phyloP scores from a whole-genome alignment of 257 asterid genomes.

The Galeopsis tetrahit region DNA sequence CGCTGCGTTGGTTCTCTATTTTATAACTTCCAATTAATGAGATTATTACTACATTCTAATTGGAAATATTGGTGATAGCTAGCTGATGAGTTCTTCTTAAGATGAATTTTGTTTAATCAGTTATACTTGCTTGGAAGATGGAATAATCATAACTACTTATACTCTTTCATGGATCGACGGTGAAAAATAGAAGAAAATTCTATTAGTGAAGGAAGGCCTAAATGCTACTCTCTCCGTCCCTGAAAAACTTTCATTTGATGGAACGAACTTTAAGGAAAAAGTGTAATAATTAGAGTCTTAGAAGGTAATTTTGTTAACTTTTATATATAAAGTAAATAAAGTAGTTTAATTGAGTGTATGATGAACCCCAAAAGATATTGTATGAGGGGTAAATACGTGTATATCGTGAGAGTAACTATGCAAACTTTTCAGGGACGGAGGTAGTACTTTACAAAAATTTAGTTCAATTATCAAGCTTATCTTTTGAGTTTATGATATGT shows the following conservation, averaged over 20 bases:
- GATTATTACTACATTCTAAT: constrained; percentile 10
- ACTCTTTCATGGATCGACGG: constrained; percentile 8
- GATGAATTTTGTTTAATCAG: background rate
- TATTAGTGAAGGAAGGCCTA: constrained; percentile 1
- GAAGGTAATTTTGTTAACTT: too few species aligned
- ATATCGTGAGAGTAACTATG: too few species aligned
- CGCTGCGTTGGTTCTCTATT: background rate
- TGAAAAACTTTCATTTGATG: too few species aligned
- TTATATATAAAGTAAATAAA: too few species aligned
- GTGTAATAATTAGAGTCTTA: too few species aligned
- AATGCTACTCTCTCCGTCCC: too few species aligned
- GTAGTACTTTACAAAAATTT: background rate
- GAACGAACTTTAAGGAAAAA: too few species aligned
- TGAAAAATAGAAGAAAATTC: background rate
- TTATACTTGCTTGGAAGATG: constrained; percentile 23
- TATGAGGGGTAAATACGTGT: too few species aligned
- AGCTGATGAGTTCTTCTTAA: background rate
- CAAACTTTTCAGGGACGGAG: too few species aligned
- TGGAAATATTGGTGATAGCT: constrained; percentile 10
- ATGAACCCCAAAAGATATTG: too few species aligned
- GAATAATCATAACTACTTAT: background rate
- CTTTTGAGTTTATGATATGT: constrained; percentile 4
- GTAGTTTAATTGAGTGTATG: too few species aligned
- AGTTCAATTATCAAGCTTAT: background rate
- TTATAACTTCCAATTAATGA: background rate